Percentiles rank a stretch among this genome's conserved stretches.
Conservation (phyloP, 2,329 filamentous ascomycete genomes). For the Colletotrichum sp. region DNA sequence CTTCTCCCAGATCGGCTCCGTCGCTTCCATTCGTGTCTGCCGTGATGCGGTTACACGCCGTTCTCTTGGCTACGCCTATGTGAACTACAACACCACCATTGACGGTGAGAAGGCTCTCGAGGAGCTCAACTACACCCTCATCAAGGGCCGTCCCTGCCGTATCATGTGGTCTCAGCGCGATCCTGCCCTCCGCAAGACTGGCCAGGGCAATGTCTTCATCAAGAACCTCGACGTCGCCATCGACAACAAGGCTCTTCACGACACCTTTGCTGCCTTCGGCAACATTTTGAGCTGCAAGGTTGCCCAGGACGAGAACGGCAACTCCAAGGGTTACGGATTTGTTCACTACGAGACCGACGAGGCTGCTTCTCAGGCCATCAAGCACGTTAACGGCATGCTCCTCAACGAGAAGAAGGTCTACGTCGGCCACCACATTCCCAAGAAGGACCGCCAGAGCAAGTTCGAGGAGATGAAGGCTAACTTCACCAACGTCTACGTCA, state of each 20-base stretch:
- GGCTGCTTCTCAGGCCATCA: conserved; percentile 95
- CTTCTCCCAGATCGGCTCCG: conserved; percentile 98
- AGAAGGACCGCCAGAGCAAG: conserved; percentile 99
- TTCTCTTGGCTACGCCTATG: conserved; percentile 98
- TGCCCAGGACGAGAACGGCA: conserved; percentile 93
- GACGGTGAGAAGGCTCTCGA: conserved; percentile 98
- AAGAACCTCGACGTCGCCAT: conserved; percentile 99
- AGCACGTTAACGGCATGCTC: conserved; percentile 99
- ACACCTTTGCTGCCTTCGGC: conserved; percentile 98
- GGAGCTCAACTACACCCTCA: conserved; percentile 99
- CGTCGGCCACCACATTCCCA: conserved; percentile 98
- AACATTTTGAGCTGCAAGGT: conserved; percentile 99
- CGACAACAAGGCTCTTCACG: conserved; percentile 99
- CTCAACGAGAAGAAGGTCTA: conserved; percentile 99
- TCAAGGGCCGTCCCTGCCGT: conserved; percentile 98
- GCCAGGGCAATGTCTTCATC: conserved; percentile 99
- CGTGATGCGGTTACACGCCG: conserved; percentile 98
- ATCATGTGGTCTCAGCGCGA: conserved; percentile 99
- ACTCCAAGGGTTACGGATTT: conserved; percentile 98
- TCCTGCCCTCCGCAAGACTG: conserved; percentile 97
- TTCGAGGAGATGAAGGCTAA: conserved; percentile 99
- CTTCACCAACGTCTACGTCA: conserved; percentile 99
- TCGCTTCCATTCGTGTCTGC: conserved; percentile 99
- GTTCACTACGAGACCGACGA: conserved; percentile 99
- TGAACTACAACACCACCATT: conserved; percentile 98